phyloP scores from a whole-genome alignment of 2,329 filamentous ascomycete species.

The Lachnellula hyalina region DNA sequence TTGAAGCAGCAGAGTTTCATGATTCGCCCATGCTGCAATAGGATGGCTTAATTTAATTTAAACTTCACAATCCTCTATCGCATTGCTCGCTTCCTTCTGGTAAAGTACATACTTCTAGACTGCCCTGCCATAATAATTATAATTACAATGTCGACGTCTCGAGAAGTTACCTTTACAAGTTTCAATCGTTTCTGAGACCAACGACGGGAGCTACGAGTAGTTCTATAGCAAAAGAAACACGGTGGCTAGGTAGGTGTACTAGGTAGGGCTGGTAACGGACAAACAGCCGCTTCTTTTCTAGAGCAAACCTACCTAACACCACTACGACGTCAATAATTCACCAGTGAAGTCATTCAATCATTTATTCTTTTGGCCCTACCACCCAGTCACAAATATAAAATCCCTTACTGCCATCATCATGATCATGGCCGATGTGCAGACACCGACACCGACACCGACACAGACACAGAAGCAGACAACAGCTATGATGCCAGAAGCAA shows the following conservation, averaged over 20 bases:
- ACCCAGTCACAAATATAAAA: too few relatives aligned
- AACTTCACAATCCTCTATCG: background rate
- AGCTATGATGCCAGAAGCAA: constrained; percentile 10
- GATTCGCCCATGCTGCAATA: background rate
- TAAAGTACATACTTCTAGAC: too few relatives aligned
- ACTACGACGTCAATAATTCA: background rate
- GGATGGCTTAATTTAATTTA: too few relatives aligned
- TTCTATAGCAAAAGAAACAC: background rate
- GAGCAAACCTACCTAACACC: background rate
- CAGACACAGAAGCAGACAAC: background rate
- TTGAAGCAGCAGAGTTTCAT: background rate
- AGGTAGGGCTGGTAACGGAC: background rate
- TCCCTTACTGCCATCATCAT: background rate
- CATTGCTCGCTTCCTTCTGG: too few relatives aligned
- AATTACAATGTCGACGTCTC: background rate
- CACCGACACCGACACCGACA: background rate
- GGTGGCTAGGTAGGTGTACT: background rate
- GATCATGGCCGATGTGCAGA: constrained; percentile 23
- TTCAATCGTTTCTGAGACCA: background rate
- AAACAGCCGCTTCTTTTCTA: background rate
- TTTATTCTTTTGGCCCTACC: background rate
- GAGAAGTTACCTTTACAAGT: background rate
- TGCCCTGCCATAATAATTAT: background rate
- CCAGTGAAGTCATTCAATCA: background rate
- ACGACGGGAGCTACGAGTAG: background rate